A percentile compares a stretch with the other conserved stretches of the same genome.
Evolutionary conservation across 345 rosid species (phyloP).

Genomic region (Eucalyptus camaldulensis): DNA sequence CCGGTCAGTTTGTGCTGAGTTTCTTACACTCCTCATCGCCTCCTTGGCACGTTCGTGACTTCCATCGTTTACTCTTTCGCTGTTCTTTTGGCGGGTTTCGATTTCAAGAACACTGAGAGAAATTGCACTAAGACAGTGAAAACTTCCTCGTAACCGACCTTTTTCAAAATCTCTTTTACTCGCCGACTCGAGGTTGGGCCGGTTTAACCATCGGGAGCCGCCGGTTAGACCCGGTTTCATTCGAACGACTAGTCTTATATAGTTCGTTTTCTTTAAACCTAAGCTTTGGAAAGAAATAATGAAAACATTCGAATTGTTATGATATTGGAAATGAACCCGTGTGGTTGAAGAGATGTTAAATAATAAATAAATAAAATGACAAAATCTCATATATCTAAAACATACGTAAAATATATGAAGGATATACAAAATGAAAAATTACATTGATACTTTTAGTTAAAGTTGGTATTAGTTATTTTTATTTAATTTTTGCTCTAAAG

Average conservation of each 20-base stretch:
- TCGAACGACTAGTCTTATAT: not conserved
- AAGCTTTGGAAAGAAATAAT: not conserved
- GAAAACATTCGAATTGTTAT: not conserved
- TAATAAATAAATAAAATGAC: not conserved
- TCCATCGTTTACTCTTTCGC: not conserved
- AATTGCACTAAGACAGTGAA: not conserved
- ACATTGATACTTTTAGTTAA: not conserved
- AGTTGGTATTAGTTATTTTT: not conserved
- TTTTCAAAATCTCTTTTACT: not conserved
- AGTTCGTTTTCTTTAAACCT: not conserved
- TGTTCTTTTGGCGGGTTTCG: not conserved
- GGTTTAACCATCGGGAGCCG: not conserved
- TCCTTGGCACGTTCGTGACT: not conserved
- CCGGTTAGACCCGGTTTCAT: not conserved
- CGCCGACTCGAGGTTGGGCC: not conserved
- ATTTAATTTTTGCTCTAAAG: not conserved
- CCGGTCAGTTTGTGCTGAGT: not conserved
- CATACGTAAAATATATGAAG: not conserved
- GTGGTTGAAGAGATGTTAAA: rapidly evolving
- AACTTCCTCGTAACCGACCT: not conserved
- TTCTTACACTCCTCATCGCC: not conserved
- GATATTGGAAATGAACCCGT: not conserved
- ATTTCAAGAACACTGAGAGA: not conserved
- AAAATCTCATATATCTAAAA: not conserved
- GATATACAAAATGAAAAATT: not conserved